Conservation (phyloP, 306 rosid species). For the Fragaria nilgerrensis region DNA sequence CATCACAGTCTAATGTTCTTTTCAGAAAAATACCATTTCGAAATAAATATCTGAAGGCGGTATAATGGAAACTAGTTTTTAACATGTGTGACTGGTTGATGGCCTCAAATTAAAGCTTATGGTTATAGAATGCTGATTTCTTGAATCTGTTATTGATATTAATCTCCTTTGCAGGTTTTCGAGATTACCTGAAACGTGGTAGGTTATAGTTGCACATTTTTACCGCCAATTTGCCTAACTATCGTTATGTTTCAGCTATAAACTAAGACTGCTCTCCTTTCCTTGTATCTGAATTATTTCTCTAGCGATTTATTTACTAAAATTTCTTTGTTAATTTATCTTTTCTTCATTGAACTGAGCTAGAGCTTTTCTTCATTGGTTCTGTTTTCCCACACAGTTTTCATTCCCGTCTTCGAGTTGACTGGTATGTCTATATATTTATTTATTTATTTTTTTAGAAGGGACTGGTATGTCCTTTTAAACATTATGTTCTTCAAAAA, state of each 20-base stretch:
- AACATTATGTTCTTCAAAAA: neutral
- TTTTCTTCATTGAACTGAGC: neutral
- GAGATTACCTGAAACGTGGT: neutral
- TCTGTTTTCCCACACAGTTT: neutral
- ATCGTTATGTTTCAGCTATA: neutral
- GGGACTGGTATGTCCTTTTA: neutral
- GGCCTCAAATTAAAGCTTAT: neutral
- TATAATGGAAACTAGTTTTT: neutral
- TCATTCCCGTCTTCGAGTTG: neutral
- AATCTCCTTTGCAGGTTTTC: slow-evolving; percentile 1
- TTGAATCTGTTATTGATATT: neutral
- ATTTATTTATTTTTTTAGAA: neutral
- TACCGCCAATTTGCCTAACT: neutral
- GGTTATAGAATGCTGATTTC: neutral
- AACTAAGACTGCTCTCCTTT: neutral
- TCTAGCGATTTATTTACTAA: neutral
- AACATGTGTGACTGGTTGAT: neutral
- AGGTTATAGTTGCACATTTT: neutral
- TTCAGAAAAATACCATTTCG: neutral
- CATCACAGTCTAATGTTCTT: neutral
- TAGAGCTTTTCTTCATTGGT: neutral
- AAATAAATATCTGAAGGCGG: neutral
- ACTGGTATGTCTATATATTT: neutral
- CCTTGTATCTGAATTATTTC: neutral
- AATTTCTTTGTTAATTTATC: neutral